phyloP scores from a whole-genome alignment of 2,329 filamentous ascomycete genomes.

The Phaeosphaeriaceae sp. region DNA sequence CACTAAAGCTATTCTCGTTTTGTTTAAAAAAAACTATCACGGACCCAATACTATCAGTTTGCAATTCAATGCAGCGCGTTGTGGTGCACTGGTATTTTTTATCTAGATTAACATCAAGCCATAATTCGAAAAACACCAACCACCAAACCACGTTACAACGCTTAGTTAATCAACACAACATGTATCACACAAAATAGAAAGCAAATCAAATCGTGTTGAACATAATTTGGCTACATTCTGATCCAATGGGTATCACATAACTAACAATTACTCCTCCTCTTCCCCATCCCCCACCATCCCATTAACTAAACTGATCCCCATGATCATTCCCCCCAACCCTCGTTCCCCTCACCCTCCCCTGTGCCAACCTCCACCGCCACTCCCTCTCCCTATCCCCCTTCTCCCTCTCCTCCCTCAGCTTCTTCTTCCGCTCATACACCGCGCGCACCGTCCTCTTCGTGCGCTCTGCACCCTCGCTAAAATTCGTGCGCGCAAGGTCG shows the following conservation, averaged over 20 bases:
- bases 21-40: too few species aligned
- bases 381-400: slow-evolving; percentile 47
- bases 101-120: too few species aligned
- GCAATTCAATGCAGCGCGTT: too few species aligned
- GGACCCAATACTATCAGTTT: too few species aligned
- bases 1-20: too few species aligned
- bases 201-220: neutral
- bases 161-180: too few species aligned
- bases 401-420: slow-evolving; percentile 63
- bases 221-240: slow-evolving; percentile 6
- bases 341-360: slow-evolving; percentile 59
- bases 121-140: too few species aligned
- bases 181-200: too few species aligned
- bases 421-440: slow-evolving; percentile 92
- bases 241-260: slow-evolving; percentile 19
- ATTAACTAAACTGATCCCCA: slow-evolving; percentile 69
- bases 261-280: neutral
- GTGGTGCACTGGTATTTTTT: too few species aligned
- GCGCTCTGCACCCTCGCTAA: slow-evolving; percentile 78
- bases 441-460: slow-evolving; percentile 80
- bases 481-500: slow-evolving; percentile 83
- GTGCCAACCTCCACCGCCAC: slow-evolving; percentile 50
- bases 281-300: neutral
- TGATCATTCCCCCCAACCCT: slow-evolving; percentile 62
- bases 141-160: too few species aligned